phyloP scores from a whole-genome alignment of 2,329 filamentous ascomycete species.

The Ceratocystis diversiconidia region DNA sequence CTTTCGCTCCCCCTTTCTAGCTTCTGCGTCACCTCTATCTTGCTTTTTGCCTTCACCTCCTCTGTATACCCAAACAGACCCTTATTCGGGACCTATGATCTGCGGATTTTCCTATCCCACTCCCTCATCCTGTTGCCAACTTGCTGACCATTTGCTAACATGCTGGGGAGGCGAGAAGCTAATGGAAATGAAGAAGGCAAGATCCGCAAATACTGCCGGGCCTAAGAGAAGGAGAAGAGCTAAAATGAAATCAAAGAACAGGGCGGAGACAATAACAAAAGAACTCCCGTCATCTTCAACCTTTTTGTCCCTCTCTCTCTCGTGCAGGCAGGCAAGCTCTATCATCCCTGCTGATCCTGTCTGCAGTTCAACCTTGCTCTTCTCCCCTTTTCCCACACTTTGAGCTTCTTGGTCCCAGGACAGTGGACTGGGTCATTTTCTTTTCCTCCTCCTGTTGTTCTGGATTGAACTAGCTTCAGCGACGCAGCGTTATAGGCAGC shows the following conservation, averaged over 20 bases:
- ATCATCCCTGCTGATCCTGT: not conserved
- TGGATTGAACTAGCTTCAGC: not conserved
- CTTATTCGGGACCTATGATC: not conserved
- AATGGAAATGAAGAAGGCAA: not conserved
- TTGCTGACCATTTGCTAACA: not conserved
- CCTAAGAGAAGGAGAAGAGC: not conserved
- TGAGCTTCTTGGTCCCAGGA: not conserved
- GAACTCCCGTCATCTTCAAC: not conserved
- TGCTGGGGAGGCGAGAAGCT: not conserved
- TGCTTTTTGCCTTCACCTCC: not conserved
- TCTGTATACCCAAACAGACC: not conserved
- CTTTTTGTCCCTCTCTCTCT: not conserved
- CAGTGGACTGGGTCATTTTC: not conserved
- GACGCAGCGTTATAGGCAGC: not conserved
- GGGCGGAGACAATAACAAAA: not conserved
- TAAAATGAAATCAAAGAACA: not conserved
- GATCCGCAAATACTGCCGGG: too few species aligned
- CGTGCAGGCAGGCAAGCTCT: not conserved
- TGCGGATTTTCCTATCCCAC: not conserved
- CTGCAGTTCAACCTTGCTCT: not conserved
- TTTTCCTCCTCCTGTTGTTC: not conserved
- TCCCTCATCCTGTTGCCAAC: not conserved
- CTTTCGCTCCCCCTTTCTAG: not conserved
- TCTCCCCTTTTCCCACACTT: not conserved
- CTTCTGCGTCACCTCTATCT: not conserved